phyloP scores from a whole-genome alignment of 179 eudicot species.

The Beta lomatogona region DNA sequence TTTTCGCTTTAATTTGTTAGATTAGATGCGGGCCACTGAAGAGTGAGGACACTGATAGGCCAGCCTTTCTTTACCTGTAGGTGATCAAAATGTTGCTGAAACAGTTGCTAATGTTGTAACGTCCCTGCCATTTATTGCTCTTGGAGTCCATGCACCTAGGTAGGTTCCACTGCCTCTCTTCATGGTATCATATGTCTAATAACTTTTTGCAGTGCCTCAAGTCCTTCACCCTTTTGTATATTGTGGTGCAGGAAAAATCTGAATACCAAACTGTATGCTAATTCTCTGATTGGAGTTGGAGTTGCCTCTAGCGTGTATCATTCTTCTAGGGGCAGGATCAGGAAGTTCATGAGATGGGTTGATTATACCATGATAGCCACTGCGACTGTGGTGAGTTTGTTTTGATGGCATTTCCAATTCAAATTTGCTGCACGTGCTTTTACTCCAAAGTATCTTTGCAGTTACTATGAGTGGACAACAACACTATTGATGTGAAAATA shows the following conservation, averaged over 20 bases:
- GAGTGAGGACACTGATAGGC: background rate
- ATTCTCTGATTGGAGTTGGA: conserved; percentile 95
- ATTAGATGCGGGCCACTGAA: background rate
- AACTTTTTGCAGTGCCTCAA: conserved; percentile 12
- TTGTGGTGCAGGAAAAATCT: conserved; percentile 69
- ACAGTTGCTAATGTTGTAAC: conserved; percentile 86
- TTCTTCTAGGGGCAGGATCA: conserved; percentile 74
- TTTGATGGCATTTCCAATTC: background rate
- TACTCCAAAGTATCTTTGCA: background rate
- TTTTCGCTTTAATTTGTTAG: background rate
- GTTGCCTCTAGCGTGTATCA: conserved; percentile 90
- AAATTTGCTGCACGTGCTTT: conserved; percentile 5
- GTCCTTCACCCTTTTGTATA: background rate
- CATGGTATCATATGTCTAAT: background rate
- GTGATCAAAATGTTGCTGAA: conserved; percentile 69
- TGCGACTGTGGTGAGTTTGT: conserved; percentile 75
- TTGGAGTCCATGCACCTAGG: conserved; percentile 92
- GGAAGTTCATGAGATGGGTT: conserved; percentile 87
- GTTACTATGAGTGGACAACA: background rate
- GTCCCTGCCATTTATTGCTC: conserved; percentile 90
- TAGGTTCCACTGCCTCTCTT: conserved; percentile 17
- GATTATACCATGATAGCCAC: conserved; percentile 97
- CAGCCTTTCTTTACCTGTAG: conserved; percentile 33
- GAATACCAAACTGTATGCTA: conserved; percentile 82
- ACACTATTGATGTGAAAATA: background rate